Evolutionary conservation across 108 stramenopile genomes (phyloP).

Genomic region (Cyclotella baltica): DNA sequence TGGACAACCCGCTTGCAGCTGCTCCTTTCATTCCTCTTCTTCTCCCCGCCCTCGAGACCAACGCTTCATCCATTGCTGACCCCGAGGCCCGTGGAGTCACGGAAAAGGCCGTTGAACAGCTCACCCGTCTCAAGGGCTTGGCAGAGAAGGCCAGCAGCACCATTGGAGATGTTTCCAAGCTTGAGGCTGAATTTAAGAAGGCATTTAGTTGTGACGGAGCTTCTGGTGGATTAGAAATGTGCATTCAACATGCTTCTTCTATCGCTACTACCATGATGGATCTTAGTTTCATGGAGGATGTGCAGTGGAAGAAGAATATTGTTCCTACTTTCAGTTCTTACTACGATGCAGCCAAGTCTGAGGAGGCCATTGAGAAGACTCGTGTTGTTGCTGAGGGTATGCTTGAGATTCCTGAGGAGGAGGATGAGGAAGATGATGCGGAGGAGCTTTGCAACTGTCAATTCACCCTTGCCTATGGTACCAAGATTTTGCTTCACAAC

Average conservation of each 20-base stretch:
- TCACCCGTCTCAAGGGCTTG: constrained; percentile 85
- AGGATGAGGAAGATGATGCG: constrained; percentile 97
- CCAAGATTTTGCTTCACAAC: constrained; percentile 99
- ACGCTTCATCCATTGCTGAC: constrained; percentile 95
- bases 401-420: constrained; percentile 89
- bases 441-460: constrained; percentile 99
- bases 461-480: constrained; percentile 99
- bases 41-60: constrained; percentile 94
- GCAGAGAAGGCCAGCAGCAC: constrained; percentile 83
- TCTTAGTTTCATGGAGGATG: constrained; percentile 89
- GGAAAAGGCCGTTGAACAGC: constrained; percentile 86
- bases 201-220: constrained; percentile 61
- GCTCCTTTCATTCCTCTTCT: constrained; percentile 97
- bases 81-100: constrained; percentile 94
- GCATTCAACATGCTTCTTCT: constrained; percentile 72
- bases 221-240: constrained; percentile 57
- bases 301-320: constrained; percentile 91
- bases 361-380: constrained; percentile 80
- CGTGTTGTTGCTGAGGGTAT: constrained; percentile 87
- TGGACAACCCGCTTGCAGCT: constrained; percentile 95
- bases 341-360: constrained; percentile 69
- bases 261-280: constrained; percentile 93
- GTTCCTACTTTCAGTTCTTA: constrained; percentile 58
- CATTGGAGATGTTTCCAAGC: constrained; percentile 87
- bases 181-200: constrained; percentile 74